Percentiles rank a stretch among this genome's conserved stretches.
These are phyloP conservation scores for Rhodocollybia butyracea DNA, from an alignment of 768 basidiomycete species.

Conservation along the genomic window DNA sequence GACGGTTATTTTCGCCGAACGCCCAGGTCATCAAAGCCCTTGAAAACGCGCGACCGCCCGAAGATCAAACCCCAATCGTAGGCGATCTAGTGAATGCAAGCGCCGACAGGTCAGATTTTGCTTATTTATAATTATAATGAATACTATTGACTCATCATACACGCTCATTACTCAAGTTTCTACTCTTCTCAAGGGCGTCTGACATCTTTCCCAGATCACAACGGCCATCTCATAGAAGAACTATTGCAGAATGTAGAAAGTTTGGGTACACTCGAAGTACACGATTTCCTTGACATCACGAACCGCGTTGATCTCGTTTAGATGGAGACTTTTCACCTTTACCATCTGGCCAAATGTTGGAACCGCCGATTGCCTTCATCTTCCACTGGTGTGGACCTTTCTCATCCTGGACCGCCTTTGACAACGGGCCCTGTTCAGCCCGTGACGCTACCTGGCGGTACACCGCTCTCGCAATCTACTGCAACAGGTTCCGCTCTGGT, in stretches of 20 bases:
- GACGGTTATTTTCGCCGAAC: neutral
- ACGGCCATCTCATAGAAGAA: slow-evolving; percentile 56
- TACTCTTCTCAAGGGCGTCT: slow-evolving; percentile 85
- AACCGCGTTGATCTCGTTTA: slow-evolving; percentile 25
- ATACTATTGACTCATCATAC: slow-evolving; percentile 1
- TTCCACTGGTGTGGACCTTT: slow-evolving; percentile 11
- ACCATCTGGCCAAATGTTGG: slow-evolving; percentile 78
- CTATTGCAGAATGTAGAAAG: slow-evolving; percentile 48
- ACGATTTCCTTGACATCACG: slow-evolving; percentile 8
- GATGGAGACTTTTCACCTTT: slow-evolving; percentile 87
- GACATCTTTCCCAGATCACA: slow-evolving; percentile 77
- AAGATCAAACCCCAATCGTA: slow-evolving; percentile 34
- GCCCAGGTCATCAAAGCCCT: slow-evolving; percentile 46
- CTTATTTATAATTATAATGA: neutral
- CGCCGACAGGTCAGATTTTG: slow-evolving; percentile 60
- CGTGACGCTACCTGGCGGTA: slow-evolving; percentile 24
- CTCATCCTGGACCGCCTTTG: slow-evolving; percentile 35
- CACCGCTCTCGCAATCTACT: slow-evolving; percentile 7
- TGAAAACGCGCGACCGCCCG: slow-evolving; percentile 39
- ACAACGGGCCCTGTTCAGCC: slow-evolving; percentile 42
- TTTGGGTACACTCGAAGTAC: slow-evolving; percentile 69
- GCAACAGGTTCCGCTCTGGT: slow-evolving; percentile 12
- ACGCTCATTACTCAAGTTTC: slow-evolving; percentile 47
- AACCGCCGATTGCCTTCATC: slow-evolving; percentile 29
- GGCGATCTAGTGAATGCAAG: slow-evolving; percentile 65